Base-by-base conservation (phyloP, 768 basidiomycete genomes). In the Panaeolus cyanescens region DNA sequence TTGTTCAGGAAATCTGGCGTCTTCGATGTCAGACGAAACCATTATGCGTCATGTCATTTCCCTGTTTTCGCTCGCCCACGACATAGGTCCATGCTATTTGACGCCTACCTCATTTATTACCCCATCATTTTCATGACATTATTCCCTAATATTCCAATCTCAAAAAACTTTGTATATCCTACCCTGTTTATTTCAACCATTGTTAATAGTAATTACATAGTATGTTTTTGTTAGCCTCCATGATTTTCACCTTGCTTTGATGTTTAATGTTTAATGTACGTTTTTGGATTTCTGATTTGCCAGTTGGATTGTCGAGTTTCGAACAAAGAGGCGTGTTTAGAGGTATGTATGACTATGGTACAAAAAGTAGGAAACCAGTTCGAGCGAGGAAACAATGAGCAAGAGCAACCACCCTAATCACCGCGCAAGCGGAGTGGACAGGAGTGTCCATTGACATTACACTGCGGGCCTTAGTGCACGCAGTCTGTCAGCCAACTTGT, bases 381-480 rank as follows among this genome's bases (percentile, higher is more conserved):
- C 45, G 15, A 7, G 19, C 25, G 15, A 50, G 45, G 19, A 20
- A 42, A 39, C 4, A 37, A 39, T n/a, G 17, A n/a, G 9, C 17
- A 10, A 20, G 39, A 13, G 12, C 36, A 37, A 13, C 36, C n/a
- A 37, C n/a, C n/a, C n/a, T n/a, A n/a, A n/a, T n/a, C n/a, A n/a
- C n/a, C n/a, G n/a, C n/a, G n/a, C n/a, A n/a, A n/a, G n/a, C n/a
- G n/a, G n/a, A n/a, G 22, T 4, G 19, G 20, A 15, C 17, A 34
- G 22, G 31, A 19, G 25, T 20, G 1, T 25, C 20, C 39, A 54
- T 40, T 19, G 32, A 19, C 4, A 58, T 71, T 75, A 92, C 65
- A 84, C 82, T 3, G 90, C 88, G 10, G 95, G 94, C 65, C 95
- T 80, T 65, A 99, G 77, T 1, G 96, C 96, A 63, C 96, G 83